A percentile compares a stretch with the other conserved stretches of the same genome.
These are phyloP conservation scores for Phanerodontia chrysosporium DNA, from an alignment of 768 basidiomycete species.

Conservation along the genomic window DNA sequence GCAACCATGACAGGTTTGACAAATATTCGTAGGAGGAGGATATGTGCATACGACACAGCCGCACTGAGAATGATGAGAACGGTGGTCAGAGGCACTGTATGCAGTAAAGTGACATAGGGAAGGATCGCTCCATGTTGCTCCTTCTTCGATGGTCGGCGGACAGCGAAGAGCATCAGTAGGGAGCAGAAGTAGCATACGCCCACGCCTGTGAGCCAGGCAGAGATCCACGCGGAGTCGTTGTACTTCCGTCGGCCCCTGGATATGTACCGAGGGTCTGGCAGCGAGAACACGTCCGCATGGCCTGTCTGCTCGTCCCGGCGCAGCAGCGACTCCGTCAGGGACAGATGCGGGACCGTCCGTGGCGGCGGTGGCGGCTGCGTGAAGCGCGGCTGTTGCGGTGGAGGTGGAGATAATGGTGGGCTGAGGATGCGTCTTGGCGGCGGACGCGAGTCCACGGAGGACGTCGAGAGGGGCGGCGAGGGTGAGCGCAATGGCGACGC, in stretches of 20 bases:
- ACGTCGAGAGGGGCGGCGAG: constrained; percentile 36
- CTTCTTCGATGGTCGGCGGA: constrained; percentile 35
- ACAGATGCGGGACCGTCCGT: constrained; percentile 48
- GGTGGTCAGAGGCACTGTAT: constrained; percentile 73
- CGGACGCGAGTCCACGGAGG: constrained; percentile 38
- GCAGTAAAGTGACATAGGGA: constrained; percentile 70
- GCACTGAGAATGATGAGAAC: constrained; percentile 72
- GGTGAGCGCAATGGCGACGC: constrained; percentile 58
- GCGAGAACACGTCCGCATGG: constrained; percentile 65
- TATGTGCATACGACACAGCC: constrained; percentile 65
- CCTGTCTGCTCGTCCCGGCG: constrained; percentile 66
- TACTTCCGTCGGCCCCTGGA: constrained; percentile 63
- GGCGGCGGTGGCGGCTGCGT: constrained; percentile 38
- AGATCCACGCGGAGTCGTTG: constrained; percentile 72
- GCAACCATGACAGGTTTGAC: constrained; percentile 80
- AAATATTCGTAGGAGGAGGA: constrained; percentile 74
- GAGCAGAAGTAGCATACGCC: constrained; percentile 58
- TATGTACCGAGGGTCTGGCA: constrained; percentile 73
- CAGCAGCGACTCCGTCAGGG: constrained; percentile 75
- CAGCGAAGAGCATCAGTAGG: constrained; percentile 61
- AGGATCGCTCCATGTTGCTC: constrained; percentile 27
- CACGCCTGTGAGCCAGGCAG: constrained; percentile 58
- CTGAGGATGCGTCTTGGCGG: constrained; percentile 42
- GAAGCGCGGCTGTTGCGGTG: constrained; percentile 20
- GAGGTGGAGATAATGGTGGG: constrained; percentile 22